phyloP scores from a whole-genome alignment of 208 protist genomes.

The Wallacemonas sp. region DNA sequence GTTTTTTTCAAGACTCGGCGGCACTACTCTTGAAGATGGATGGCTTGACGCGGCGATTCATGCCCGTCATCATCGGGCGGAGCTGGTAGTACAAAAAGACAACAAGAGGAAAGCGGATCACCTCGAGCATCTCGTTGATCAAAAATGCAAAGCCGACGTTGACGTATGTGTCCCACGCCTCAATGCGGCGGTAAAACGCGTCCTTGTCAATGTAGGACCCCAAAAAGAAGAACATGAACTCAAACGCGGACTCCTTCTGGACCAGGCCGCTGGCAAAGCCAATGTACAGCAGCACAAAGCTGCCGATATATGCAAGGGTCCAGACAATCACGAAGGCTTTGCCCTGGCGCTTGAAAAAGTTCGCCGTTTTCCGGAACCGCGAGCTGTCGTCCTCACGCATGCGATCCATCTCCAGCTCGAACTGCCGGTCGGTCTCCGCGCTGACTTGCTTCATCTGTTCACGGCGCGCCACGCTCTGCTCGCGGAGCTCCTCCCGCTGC shows the following conservation, averaged over 20 bases:
- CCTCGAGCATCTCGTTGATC: slow-evolving; percentile 82
- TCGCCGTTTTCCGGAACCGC: slow-evolving; percentile 54
- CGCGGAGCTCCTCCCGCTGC: slow-evolving; percentile 31
- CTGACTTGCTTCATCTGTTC: slow-evolving; percentile 31
- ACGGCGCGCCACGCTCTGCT: slow-evolving; percentile 16
- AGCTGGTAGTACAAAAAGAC: slow-evolving; percentile 77
- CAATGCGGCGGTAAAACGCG: slow-evolving; percentile 69
- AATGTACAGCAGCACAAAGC: slow-evolving; percentile 63
- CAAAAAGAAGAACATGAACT: slow-evolving; percentile 73
- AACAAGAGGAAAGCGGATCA: slow-evolving; percentile 76
- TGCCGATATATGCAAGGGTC: slow-evolving; percentile 53
- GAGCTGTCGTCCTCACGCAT: slow-evolving; percentile 62
- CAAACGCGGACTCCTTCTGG: slow-evolving; percentile 75
- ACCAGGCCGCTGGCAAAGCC: slow-evolving; percentile 66
- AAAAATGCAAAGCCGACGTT: slow-evolving; percentile 92
- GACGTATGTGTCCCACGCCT: slow-evolving; percentile 83
- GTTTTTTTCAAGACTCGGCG: background rate
- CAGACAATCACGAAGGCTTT: slow-evolving; percentile 72
- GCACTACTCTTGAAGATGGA: slow-evolving; percentile 58
- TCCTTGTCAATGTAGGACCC: slow-evolving; percentile 64
- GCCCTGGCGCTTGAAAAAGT: slow-evolving; percentile 86
- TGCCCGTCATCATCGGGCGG: slow-evolving; percentile 54
- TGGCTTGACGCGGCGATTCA: slow-evolving; percentile 54
- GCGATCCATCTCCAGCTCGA: slow-evolving; percentile 77
- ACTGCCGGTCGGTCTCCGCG: slow-evolving; percentile 54